Base-by-base conservation (phyloP, 148 eudicot species). In the Bassia scoparia region DNA sequence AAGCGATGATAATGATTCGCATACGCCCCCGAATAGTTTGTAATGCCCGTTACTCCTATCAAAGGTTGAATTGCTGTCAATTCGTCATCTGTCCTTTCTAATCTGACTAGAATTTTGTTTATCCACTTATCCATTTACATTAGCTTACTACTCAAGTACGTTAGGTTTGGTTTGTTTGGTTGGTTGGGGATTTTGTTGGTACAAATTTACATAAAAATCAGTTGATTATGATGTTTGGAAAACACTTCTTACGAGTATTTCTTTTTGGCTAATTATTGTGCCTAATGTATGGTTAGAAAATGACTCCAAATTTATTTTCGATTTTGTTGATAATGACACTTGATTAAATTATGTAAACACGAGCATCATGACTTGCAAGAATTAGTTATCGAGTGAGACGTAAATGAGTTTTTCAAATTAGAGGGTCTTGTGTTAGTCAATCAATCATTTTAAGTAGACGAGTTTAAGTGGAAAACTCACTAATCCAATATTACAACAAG, bases 101-200 rank as follows among this genome's bases (percentile, higher is more conserved):
- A n/a, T n/a, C 62, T 37, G 52, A 69, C 41, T 58, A 38, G 48
- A 6, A 34, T 66, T 53, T 10, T 56, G 15, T 70, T 3, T 41
- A 74, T 74, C 71, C 76, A 65, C 77, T 74, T 74, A 65, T 37
- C 77, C 70, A 53, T 54, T 24, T 63, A 24, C 7, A 31, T 23
- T 21, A 69, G 55, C 60, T 16, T 27, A 38, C 68, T 12, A 27
- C 33, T 75, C 46, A 41, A 41, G 7, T 41, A 11, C 11, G 11
- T 14, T 48, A 15, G 31, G 50, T 76, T 46, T 37, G 43, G 46
- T 68, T 58, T 31, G 41, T n/a, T 43, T 59, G 24, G 34, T 55
- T 62, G 44, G 53, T n/a, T n/a, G n/a, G 48, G 24, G 23, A 26
- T 44, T 67, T 67, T 0, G n/a, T 15, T 3, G 14, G 21, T 15